These are phyloP conservation scores for Sarcocystis neurona DNA, from an alignment of 169 alveolate species.

Conservation along the genomic window DNA sequence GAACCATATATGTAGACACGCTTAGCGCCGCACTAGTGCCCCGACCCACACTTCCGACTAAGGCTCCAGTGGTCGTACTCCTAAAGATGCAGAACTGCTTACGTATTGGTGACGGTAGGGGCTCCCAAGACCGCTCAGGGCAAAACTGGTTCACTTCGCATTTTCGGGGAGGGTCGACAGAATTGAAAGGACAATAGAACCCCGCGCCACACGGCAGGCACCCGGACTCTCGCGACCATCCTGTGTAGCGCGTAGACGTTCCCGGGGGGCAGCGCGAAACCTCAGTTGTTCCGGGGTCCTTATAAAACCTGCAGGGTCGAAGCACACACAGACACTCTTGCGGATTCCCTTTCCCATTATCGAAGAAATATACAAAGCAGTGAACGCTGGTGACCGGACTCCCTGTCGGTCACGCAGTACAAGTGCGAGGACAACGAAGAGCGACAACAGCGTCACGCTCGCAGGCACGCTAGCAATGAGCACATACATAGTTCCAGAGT, in stretches of 20 bases:
- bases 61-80: not conserved
- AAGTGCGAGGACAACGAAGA: too few relatives aligned
- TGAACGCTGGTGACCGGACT: too few relatives aligned
- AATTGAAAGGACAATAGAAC: not conserved
- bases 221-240: not conserved
- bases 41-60: not conserved
- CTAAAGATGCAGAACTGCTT: not conserved
- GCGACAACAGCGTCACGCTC: too few relatives aligned
- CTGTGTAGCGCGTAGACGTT: not conserved
- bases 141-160: not conserved
- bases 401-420: too few relatives aligned
- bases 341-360: too few relatives aligned
- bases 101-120: not conserved
- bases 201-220: conserved; percentile 21
- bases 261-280: conserved; percentile 3
- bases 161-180: not conserved
- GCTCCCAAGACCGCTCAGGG: conserved; percentile 13
- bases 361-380: too few relatives aligned
- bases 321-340: too few relatives aligned
- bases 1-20: too few relatives aligned
- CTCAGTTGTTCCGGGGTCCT: not conserved
- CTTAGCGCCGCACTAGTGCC: not conserved
- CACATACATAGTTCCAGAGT: too few relatives aligned
- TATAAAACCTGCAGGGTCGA: conserved; percentile 19
- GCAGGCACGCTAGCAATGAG: too few relatives aligned